Base-by-base conservation (phyloP, 2,329 filamentous ascomycete species). In the Paramyrothecium roridum region DNA sequence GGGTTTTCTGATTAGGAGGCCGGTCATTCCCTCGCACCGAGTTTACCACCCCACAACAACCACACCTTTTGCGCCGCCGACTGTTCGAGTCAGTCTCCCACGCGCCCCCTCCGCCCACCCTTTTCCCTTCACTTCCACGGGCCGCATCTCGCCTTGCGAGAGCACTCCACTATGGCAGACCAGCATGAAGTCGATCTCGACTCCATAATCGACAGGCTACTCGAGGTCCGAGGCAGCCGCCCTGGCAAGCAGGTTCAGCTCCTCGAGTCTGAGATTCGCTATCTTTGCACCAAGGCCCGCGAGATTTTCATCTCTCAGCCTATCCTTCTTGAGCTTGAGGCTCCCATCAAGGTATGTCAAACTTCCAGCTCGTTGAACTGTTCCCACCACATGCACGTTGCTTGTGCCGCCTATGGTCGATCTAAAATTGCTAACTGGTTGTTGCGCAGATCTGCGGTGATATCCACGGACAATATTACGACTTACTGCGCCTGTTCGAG, bases 301-400 rank as follows among this genome's bases (percentile, higher is more conserved):
- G 95, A 99, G 81, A 98, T 99, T 69, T 98, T 99, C 82, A 98
- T 99, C 76, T 97, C 93, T 60, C 95, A 99, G 81, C 95, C 95
- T 63, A 98, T 98, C 70, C 82, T 99, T 65, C 86, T 99, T 64
- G 95, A 99, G 81, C 85, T 99, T 52, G 95, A 98, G 78, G 95
- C 95, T 71, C 95, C 95, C 59, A 98, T 99, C 79, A 99, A 99
- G 92, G 93, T 96, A 82, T 67, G 81, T 72, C 52, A 49, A 48
- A 55, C 54, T 54, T 51, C 45, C 47, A 48, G 20, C 26, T 33
- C 51, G 26, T 54, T 50, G 53, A 37, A 50, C 45, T 17, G 50
- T 43, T 37, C 16, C 40, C 54, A 30, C n/a, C 46, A 19, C 19
- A 20, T 49, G n/a, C 46, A 16, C 8, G 6, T 3, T 22, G 21